These are phyloP conservation scores for Wallacemonas rigidus DNA, from an alignment of 208 protist species.

Conservation along the genomic window DNA sequence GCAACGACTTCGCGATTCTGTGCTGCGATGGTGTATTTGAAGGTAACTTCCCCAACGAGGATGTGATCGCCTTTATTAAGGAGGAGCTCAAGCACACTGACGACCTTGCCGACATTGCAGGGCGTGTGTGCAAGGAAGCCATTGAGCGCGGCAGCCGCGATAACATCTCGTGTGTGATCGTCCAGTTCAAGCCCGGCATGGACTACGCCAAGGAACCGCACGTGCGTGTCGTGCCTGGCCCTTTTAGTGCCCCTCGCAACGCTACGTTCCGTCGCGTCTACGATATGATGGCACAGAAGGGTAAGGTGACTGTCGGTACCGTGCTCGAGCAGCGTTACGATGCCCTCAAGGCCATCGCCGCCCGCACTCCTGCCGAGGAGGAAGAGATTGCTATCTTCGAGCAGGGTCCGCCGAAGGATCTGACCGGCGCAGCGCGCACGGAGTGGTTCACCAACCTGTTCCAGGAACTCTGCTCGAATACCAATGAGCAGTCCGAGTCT, in stretches of 20 bases:
- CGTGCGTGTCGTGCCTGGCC: constrained; percentile 71
- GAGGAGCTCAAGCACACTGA: constrained; percentile 65
- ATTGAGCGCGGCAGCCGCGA: constrained; percentile 89
- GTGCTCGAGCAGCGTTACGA: constrained; percentile 88
- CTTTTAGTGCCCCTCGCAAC: constrained; percentile 76
- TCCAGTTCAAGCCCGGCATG: constrained; percentile 82
- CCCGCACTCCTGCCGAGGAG: constrained; percentile 40
- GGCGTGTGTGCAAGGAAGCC: constrained; percentile 86
- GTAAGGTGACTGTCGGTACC: constrained; percentile 57
- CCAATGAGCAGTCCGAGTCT: constrained; percentile 48
- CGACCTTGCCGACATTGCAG: constrained; percentile 83
- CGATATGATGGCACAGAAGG: constrained; percentile 79
- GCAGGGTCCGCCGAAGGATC: constrained; percentile 38
- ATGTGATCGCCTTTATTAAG: constrained; percentile 88
- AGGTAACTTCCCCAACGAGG: constrained; percentile 89
- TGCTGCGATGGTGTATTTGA: constrained; percentile 94
- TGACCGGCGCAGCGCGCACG: constrained; percentile 62
- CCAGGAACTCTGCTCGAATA: constrained; percentile 44
- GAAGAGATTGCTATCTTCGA: constrained; percentile 71
- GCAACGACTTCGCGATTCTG: constrained; percentile 83
- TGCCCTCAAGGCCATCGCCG: constrained; percentile 39
- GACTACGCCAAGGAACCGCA: constrained; percentile 79
- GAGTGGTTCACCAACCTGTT: constrained; percentile 73
- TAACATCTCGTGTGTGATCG: constrained; percentile 92
- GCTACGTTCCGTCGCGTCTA: constrained; percentile 86